Conservation (phyloP, 2,329 filamentous ascomycete species). For the Lomentospora prolificans region DNA sequence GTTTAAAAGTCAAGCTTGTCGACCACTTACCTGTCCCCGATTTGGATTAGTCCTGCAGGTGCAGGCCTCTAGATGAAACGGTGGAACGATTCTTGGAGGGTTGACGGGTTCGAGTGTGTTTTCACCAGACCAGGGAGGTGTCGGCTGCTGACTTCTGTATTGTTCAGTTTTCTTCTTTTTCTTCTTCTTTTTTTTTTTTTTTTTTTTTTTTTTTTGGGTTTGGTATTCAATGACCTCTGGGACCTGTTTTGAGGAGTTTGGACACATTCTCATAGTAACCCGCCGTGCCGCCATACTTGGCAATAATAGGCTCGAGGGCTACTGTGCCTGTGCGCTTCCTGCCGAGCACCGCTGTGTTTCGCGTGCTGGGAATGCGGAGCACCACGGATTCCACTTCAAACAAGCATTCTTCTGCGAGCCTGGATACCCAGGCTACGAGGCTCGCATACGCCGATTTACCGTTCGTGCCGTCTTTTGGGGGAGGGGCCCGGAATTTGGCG, state of each 20-base stretch:
- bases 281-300: conserved; percentile 43
- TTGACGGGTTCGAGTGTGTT: too few relatives aligned
- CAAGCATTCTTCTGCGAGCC: conserved; percentile 61
- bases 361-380: conserved; percentile 82
- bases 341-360: conserved; percentile 76
- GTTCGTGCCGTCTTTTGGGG: conserved; percentile 39
- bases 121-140: too few relatives aligned
- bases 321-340: conserved; percentile 28
- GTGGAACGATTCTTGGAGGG: not conserved
- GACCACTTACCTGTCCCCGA: conserved; percentile 71
- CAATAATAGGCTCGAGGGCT: conserved; percentile 34
- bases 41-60: conserved; percentile 26
- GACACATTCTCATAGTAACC: conserved; percentile 51
- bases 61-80: not conserved
- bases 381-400: conserved; percentile 75
- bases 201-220: not conserved
- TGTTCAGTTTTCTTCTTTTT: too few relatives aligned
- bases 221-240: conserved; percentile 26
- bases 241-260: conserved; percentile 44
- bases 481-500: conserved; percentile 57
- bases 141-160: too few relatives aligned
- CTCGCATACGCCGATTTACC: conserved; percentile 68
- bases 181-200: not conserved
- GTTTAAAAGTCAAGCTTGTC: conserved; percentile 60
- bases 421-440: conserved; percentile 67